Conservation (phyloP, 345 rosid genomes). For the Eucalyptus cladocalyx region DNA sequence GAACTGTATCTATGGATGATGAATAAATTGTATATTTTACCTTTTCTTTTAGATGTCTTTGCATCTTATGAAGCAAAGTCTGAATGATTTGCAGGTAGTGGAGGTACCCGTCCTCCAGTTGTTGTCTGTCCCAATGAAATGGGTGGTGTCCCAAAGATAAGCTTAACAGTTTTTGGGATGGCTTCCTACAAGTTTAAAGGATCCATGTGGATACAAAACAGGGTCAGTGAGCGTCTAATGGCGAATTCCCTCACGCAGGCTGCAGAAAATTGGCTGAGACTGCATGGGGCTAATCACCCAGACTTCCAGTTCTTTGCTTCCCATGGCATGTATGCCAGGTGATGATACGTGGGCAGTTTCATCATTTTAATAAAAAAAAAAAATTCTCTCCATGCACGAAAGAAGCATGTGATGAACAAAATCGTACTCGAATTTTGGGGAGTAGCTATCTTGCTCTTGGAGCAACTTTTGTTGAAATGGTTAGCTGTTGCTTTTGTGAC, state of each 20-base stretch:
- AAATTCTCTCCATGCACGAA: not conserved
- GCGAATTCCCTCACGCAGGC: conserved; percentile 35
- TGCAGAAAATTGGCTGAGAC: conserved; percentile 60
- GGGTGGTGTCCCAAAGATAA: conserved; percentile 21
- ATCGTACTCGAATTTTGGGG: not conserved
- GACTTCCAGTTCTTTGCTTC: conserved; percentile 69
- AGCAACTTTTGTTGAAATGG: not conserved
- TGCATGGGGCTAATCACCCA: conserved; percentile 55
- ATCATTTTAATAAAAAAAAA: not conserved
- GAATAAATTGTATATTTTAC: not conserved
- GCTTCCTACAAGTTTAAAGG: conserved; percentile 79
- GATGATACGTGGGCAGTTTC: not conserved
- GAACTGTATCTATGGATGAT: not conserved
- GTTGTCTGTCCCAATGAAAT: conserved; percentile 7
- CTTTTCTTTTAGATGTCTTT: not conserved
- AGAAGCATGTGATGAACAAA: not conserved
- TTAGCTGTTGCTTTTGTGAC: not conserved
- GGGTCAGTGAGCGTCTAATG: conserved; percentile 29
- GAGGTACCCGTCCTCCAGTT: conserved; percentile 3
- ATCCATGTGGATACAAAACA: conserved; percentile 62
- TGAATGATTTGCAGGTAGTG: conserved; percentile 10
- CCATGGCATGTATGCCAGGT: conserved; percentile 15
- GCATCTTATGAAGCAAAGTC: not conserved
- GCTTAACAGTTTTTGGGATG: conserved; percentile 59
- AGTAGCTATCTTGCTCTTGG: not conserved